A percentile compares a stretch with the other conserved stretches of the same genome.
Conservation (phyloP, 2,329 filamentous ascomycete species). For the Diaporthe australafricana region DNA sequence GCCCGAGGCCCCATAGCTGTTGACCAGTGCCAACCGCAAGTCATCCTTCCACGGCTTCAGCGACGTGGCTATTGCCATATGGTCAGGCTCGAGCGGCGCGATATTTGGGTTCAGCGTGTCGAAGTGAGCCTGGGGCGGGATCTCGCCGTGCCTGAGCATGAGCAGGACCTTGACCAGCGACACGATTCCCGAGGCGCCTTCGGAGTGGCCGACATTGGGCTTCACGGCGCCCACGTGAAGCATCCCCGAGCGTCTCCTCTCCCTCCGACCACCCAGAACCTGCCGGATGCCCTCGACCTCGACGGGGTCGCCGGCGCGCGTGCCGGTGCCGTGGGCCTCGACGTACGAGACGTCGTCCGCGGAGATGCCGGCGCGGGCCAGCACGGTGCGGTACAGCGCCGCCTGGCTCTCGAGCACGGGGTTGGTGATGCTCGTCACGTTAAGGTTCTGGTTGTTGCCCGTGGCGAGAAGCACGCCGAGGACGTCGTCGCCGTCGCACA, state of each 20-base stretch:
- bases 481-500: constrained; percentile 59
- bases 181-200: constrained; percentile 19
- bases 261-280: constrained; percentile 42
- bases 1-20: too few species aligned
- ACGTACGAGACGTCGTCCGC: constrained; percentile 45
- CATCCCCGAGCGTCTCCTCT: not conserved
- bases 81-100: constrained; percentile 38
- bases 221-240: constrained; percentile 22
- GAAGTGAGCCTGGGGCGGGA: constrained; percentile 51
- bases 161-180: constrained; percentile 48
- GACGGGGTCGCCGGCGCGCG: constrained; percentile 51
- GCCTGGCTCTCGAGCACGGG: constrained; percentile 43
- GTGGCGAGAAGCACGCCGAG: constrained; percentile 52
- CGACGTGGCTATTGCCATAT: constrained; percentile 39
- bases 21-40: constrained; percentile 40
- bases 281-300: constrained; percentile 47
- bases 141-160: constrained; percentile 42
- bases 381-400: constrained; percentile 46
- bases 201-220: constrained; percentile 21
- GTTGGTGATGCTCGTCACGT: constrained; percentile 43
- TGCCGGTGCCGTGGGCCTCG: constrained; percentile 58
- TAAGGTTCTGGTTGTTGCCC: constrained; percentile 55
- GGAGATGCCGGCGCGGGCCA: constrained; percentile 40
- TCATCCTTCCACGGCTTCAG: constrained; percentile 40
- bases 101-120: constrained; percentile 36